Evolutionary conservation across 768 basidiomycete genomes (phyloP), one percentile per base, ranked within the genome.

Genomic region (Neoboletus magnificus): DNA sequence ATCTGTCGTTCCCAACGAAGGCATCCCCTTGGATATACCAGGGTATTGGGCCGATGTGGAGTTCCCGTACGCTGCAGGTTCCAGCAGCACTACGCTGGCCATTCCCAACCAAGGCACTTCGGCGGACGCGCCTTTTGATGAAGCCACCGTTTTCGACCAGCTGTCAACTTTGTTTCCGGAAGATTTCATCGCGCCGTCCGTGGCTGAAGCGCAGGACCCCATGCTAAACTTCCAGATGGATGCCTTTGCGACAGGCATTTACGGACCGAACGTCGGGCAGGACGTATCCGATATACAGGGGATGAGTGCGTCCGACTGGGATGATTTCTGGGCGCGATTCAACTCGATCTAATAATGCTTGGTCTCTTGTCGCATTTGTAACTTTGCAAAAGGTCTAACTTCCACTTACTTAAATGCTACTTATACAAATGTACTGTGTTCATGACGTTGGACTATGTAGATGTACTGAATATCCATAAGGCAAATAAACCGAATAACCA

Each of bases 271-370:
- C 16, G 18, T 15, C 18, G 6, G 23, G 36, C 12, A 18, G 1
- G 23, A 18, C 11, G 16, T 8, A 10, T 22, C 32, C 1, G 22
- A 6, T 23, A 3, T 23, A 3, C 22, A 1, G 23, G 16, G 18
- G 10, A 40, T 23, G 48, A 15, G n/a, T n/a, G 18, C 2, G 1
- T 25, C 11, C 18, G 16, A 7, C 33, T 22, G 48, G 48, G 18
- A 48, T 2, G 1, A 15, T 13, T 3, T 25, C 37, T 49, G 13
- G 3, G n/a, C 5, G n/a, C 4, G 15, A 27, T 16, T 20, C 25
- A 1, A 45, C 25, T 41, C 9, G n/a, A 8, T 0, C 27, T 59
- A 57, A 73, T 75, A 74, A 11, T 13, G 1, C 4, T 20, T 27
- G 25, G 42, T 41, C 18, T 44, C 4, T 4, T 44, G 27, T 23